phyloP scores from a whole-genome alignment of 2,329 filamentous ascomycete species.

The Fusarium sp. region DNA sequence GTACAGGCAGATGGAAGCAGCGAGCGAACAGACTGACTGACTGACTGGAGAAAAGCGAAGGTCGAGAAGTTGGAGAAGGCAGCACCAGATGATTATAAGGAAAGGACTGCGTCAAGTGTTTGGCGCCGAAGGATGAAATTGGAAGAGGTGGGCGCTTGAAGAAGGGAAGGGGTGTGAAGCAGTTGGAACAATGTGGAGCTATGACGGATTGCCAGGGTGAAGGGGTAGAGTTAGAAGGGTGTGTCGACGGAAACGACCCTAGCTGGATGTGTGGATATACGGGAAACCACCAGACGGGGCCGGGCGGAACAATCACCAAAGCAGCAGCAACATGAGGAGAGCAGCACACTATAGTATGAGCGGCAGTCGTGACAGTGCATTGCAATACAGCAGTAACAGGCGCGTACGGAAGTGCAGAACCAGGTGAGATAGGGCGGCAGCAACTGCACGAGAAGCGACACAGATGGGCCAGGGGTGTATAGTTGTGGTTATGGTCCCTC shows the following conservation, averaged over 20 bases:
- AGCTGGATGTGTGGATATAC: constrained; percentile 38
- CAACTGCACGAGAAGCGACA: constrained; percentile 37
- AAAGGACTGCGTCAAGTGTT: constrained; percentile 47
- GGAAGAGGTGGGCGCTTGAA: constrained; percentile 46
- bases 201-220: constrained; percentile 38
- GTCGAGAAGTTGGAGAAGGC: constrained; percentile 40
- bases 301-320: constrained; percentile 38
- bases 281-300: constrained; percentile 42
- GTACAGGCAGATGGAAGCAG: constrained; percentile 43
- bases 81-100: constrained; percentile 47
- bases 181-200: constrained; percentile 41
- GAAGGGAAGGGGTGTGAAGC: constrained; percentile 45
- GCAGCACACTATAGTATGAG: constrained; percentile 22
- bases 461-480: constrained; percentile 28
- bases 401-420: constrained; percentile 36
- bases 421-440: constrained; percentile 33
- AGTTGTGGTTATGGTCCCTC: constrained; percentile 5
- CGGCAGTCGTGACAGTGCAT: constrained; percentile 9
- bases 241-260: constrained; percentile 26
- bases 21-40: constrained; percentile 45
- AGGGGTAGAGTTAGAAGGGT: constrained; percentile 36
- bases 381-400: constrained; percentile 33
- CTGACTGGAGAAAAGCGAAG: constrained; percentile 45
- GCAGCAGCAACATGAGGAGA: constrained; percentile 29
- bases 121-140: constrained; percentile 47